Conservation (phyloP, 345 rosid species). For the Mallotus nudiflorus region DNA sequence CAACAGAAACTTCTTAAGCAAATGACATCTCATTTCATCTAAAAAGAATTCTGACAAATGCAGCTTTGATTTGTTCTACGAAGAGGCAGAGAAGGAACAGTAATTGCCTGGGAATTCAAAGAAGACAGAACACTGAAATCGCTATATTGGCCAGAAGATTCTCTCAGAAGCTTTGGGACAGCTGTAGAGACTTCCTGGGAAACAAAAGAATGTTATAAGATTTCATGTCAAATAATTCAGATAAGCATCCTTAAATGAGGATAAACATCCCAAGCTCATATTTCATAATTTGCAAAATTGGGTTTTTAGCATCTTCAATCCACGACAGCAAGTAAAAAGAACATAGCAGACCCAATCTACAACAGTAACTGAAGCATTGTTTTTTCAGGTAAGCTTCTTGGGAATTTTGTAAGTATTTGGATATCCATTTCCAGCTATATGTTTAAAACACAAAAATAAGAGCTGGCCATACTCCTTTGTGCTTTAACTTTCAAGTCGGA, state of each 20-base stretch:
- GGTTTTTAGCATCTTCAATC: neutral
- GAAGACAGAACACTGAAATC: slow-evolving; percentile 89
- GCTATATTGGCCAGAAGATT: slow-evolving; percentile 75
- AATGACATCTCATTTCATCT: neutral
- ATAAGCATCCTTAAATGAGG: neutral
- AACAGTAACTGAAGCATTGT: neutral
- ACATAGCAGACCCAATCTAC: neutral
- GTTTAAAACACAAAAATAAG: neutral
- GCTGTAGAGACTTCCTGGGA: slow-evolving; percentile 76
- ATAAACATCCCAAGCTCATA: neutral
- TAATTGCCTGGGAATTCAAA: slow-evolving; percentile 86
- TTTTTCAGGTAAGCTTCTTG: neutral
- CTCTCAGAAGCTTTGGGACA: slow-evolving; percentile 72
- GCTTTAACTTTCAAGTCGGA: neutral
- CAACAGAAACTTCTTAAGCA: slow-evolving; percentile 10
- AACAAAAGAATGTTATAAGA: slow-evolving; percentile 13
- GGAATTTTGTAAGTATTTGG: neutral
- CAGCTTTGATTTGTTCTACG: neutral
- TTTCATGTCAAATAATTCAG: neutral
- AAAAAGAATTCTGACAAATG: neutral
- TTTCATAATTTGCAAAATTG: neutral
- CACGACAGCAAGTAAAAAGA: neutral
- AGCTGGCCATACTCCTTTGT: neutral
- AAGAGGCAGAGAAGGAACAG: slow-evolving; percentile 1
- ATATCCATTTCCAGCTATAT: neutral